Evolutionary conservation across 106 monocot genomes (phyloP).

Genomic region (Acorus calamus): DNA sequence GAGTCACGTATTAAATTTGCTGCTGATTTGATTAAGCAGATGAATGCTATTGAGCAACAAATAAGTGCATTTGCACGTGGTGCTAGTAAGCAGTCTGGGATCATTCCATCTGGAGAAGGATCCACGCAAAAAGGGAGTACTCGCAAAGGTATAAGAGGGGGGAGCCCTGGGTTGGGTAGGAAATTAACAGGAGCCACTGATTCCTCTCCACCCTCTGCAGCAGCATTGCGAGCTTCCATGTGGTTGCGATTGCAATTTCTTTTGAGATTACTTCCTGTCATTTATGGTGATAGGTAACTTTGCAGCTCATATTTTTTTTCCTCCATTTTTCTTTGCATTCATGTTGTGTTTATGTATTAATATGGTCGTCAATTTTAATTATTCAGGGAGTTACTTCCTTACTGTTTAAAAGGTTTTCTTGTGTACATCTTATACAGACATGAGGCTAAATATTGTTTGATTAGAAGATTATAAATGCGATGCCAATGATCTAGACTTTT

Average conservation of each 20-base stretch:
- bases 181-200: slow-evolving; percentile 42
- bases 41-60: slow-evolving; percentile 65
- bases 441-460: no score
- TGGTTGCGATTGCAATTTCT: slow-evolving; percentile 94
- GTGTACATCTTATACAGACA: no score
- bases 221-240: slow-evolving; percentile 60
- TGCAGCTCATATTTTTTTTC: background rate
- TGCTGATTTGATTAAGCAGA: slow-evolving; percentile 78
- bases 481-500: no score
- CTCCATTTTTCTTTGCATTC: background rate
- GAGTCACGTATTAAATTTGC: slow-evolving; percentile 71
- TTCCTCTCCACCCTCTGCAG: slow-evolving; percentile 50
- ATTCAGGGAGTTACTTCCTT: no score
- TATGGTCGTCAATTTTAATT: no score
- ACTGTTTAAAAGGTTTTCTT: no score
- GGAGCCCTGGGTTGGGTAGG: slow-evolving; percentile 81
- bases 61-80: slow-evolving; percentile 35
- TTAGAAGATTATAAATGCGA: no score
- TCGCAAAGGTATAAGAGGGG: slow-evolving; percentile 76
- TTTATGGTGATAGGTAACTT: slow-evolving; percentile 75
- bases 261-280: slow-evolving; percentile 76
- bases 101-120: slow-evolving; percentile 30
- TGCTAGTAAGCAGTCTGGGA: slow-evolving; percentile 39
- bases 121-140: slow-evolving; percentile 45
- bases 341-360: no score